These are phyloP conservation scores for Vickermania spadyakhi DNA, from an alignment of 208 protist genomes.

Conservation along the genomic window DNA sequence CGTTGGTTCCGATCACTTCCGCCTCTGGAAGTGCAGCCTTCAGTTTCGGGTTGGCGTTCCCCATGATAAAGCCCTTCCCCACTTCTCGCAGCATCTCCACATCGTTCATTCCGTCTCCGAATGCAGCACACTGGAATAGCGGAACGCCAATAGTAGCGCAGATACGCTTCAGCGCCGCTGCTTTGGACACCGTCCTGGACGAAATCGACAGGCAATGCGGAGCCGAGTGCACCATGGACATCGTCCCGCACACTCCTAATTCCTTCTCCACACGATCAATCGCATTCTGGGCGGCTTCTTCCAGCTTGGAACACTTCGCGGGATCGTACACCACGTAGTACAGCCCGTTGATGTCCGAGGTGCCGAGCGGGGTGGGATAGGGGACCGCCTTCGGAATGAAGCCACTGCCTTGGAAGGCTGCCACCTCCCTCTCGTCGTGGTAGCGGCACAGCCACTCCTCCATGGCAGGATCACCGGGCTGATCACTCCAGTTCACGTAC, in stretches of 20 bases:
- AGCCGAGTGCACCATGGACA: constrained; percentile 39
- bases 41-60: constrained; percentile 37
- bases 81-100: constrained; percentile 41
- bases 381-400: constrained; percentile 33
- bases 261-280: constrained; percentile 19
- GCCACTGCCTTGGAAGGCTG: constrained; percentile 31
- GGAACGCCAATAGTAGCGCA: constrained; percentile 29
- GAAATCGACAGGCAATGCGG: constrained; percentile 52
- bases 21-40: constrained; percentile 45
- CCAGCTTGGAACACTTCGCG: constrained; percentile 13
- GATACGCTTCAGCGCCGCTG: constrained; percentile 37
- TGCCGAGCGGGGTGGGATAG: constrained; percentile 35
- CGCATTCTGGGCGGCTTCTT: constrained; percentile 20
- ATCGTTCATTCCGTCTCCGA: constrained; percentile 71
- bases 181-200: constrained; percentile 46
- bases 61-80: constrained; percentile 67
- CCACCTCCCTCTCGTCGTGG: constrained; percentile 27
- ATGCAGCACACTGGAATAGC: constrained; percentile 47
- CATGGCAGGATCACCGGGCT: constrained; percentile 25
- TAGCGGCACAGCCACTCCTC: constrained; percentile 62
- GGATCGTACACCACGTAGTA: constrained; percentile 62
- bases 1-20: constrained; percentile 47
- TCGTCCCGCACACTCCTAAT: constrained; percentile 12
- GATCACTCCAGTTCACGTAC: constrained; percentile 45
- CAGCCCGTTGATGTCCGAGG: constrained; percentile 43